A percentile compares a stretch with the other conserved stretches of the same genome.
phyloP scores from a whole-genome alignment of 495 filamentous ascomycete genomes.

The Neurospora terricola region DNA sequence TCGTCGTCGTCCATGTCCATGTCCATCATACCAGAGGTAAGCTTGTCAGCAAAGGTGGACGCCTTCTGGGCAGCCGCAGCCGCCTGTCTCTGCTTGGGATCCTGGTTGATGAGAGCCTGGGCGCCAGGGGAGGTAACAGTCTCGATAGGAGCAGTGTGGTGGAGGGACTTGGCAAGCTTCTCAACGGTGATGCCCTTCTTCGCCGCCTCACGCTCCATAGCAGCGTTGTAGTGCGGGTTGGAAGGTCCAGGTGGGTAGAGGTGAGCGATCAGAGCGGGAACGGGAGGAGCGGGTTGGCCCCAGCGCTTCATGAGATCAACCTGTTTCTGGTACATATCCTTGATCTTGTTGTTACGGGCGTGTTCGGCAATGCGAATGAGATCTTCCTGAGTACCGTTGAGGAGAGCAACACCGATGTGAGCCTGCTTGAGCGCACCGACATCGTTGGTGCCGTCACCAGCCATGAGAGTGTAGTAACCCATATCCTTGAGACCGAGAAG shows the following conservation, averaged over 20 bases:
- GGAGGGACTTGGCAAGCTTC: constrained; percentile 32
- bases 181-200: constrained; percentile 53
- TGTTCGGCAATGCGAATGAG: constrained; percentile 86
- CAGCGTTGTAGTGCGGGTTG: constrained; percentile 95
- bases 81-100: constrained; percentile 46
- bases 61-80: constrained; percentile 60
- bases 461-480: constrained; percentile 98
- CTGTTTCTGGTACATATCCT: constrained; percentile 98
- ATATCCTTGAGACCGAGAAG: constrained; percentile 88
- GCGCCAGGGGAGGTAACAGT: constrained; percentile 63
- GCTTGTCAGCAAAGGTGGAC: constrained; percentile 72
- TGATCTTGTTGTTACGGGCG: constrained; percentile 89
- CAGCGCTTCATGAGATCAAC: constrained; percentile 80
- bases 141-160: constrained; percentile 35
- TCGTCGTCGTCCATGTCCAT: constrained; percentile 79
- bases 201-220: constrained; percentile 69
- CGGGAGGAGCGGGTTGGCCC: constrained; percentile 82
- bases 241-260: constrained; percentile 82
- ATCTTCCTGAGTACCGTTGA: constrained; percentile 90
- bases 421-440: constrained; percentile 98
- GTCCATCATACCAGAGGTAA: constrained; percentile 84
- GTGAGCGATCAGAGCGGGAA: constrained; percentile 84
- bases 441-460: constrained; percentile 96
- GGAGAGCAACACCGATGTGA: constrained; percentile 88
- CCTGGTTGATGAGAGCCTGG: constrained; percentile 54